Base-by-base conservation (phyloP, 202 grass and related monocot species). In the Zoysia matrella region DNA sequence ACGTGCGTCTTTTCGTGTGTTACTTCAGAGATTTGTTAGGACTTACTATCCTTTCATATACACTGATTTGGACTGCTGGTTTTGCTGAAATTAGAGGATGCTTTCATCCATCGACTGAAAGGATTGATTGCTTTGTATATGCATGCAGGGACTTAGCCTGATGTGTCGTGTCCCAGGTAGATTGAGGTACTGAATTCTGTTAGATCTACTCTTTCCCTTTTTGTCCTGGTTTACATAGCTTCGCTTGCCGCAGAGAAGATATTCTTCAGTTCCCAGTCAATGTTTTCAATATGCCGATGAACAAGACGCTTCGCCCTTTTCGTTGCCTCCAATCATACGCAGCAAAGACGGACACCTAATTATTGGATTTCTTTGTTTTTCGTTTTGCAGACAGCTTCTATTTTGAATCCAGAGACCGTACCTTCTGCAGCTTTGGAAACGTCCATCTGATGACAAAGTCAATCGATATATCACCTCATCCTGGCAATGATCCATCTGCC, bases 91-190 rank as follows among this genome's bases (percentile, higher is more conserved):
- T 36, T 83, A 71, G 64, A 70, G 60, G 50, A 56, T 61, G 70
- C 67, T 46, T 76, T 82, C 75, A 80, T 47, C 74, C 65, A 60
- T 43, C 58, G 78, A 55, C 67, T 72, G 58, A 76, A 74, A 77
- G 66, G 18, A 40, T 81, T 16, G 58, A 50, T 76, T 77, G 60
- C n/a, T n/a, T n/a, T n/a, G n/a, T n/a, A n/a, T n/a, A n/a, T n/a
- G n/a, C n/a, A n/a, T n/a, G n/a, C n/a, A n/a, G n/a, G 22, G 22
- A 30, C 22, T 30, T 30, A 30, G 22, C 71, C 69, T 79, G 57
- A 90, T 86, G 64, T 44, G 75, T 71, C 3, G 36, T 50, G n/a
- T 83, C 66, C 65, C 44, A 83, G 88, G 88, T 90, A 80, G 75
- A 86, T 73, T 56, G 40, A 47, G 56, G 41, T 44, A 16, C 86